phyloP scores from a whole-genome alignment of 2,329 filamentous ascomycete species.

The Venturia nashicola region DNA sequence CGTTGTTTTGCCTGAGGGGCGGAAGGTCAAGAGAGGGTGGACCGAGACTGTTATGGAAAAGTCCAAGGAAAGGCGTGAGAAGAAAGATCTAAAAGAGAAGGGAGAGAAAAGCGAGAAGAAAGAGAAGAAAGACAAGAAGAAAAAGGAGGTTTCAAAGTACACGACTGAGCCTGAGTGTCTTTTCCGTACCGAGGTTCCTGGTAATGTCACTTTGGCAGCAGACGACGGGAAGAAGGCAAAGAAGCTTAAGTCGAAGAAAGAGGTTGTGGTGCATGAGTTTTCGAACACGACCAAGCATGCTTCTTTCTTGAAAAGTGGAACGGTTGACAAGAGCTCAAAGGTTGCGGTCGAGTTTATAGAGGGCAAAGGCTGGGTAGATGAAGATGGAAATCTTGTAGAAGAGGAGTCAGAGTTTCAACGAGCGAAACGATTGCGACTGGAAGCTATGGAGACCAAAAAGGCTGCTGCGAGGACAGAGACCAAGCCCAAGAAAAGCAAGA shows the following conservation, averaged over 20 bases:
- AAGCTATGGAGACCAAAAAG: neutral
- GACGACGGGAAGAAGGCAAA: slow-evolving; percentile 42
- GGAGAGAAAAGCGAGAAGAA: slow-evolving; percentile 36
- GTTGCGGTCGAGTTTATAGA: slow-evolving; percentile 59
- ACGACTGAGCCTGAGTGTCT: slow-evolving; percentile 70
- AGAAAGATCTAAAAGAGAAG: slow-evolving; percentile 30
- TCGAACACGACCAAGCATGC: slow-evolving; percentile 72
- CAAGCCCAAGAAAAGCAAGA: neutral
- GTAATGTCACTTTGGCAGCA: slow-evolving; percentile 38
- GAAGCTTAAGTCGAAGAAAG: slow-evolving; percentile 41
- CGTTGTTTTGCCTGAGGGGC: slow-evolving; percentile 56
- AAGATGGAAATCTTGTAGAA: slow-evolving; percentile 64
- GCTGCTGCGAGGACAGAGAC: neutral
- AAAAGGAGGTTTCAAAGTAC: slow-evolving; percentile 59
- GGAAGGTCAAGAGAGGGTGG: slow-evolving; percentile 84
- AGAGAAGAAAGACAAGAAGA: slow-evolving; percentile 43
- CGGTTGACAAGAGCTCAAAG: slow-evolving; percentile 31
- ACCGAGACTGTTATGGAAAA: slow-evolving; percentile 49
- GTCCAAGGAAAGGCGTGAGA: slow-evolving; percentile 23
- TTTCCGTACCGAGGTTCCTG: slow-evolving; percentile 70
- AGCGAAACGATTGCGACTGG: neutral
- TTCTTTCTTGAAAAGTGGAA: slow-evolving; percentile 57
- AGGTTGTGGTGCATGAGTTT: slow-evolving; percentile 77
- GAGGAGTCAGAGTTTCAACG: slow-evolving; percentile 21
- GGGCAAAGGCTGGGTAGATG: slow-evolving; percentile 79